Conservation (phyloP, 495 filamentous ascomycete genomes). For the Chaetomidium leptoderma region DNA sequence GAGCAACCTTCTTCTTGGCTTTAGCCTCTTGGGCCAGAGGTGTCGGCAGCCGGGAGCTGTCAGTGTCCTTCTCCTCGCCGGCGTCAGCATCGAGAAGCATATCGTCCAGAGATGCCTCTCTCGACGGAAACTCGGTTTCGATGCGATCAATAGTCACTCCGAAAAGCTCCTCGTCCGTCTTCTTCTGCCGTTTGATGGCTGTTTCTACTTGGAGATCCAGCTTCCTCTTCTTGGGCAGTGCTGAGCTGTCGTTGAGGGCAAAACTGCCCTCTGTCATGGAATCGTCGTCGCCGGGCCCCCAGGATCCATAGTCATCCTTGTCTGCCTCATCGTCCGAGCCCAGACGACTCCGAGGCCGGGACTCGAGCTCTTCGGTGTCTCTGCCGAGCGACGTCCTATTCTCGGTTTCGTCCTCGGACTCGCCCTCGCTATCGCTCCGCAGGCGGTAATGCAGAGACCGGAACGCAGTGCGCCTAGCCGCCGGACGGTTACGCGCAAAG, state of each 20-base stretch:
- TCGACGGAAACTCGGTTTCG: conserved; percentile 44
- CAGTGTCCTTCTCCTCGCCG: conserved; percentile 35
- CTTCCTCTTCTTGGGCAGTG: conserved; percentile 63
- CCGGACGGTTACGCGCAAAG: conserved; percentile 61
- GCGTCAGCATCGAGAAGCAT: conserved; percentile 37
- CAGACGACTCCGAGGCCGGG: conserved; percentile 72
- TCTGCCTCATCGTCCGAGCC: conserved; percentile 61
- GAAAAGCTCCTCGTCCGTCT: conserved; percentile 77
- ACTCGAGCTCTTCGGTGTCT: conserved; percentile 80
- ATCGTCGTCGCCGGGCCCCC: conserved; percentile 48
- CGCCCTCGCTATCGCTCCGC: conserved; percentile 54
- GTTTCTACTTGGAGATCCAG: conserved; percentile 56
- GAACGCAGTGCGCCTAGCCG: conserved; percentile 42
- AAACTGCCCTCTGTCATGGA: conserved; percentile 55
- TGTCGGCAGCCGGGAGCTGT: conserved; percentile 42
- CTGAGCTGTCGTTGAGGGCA: conserved; percentile 37
- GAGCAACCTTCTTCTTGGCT: conserved; percentile 40
- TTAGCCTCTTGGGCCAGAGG: conserved; percentile 33
- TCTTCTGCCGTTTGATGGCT: conserved; percentile 64
- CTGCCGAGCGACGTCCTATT: conserved; percentile 52
- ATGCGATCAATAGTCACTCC: conserved; percentile 53
- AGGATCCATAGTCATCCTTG: conserved; percentile 55
- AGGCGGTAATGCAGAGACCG: conserved; percentile 53
- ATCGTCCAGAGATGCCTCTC: conserved; percentile 36
- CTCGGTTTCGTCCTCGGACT: conserved; percentile 48